These are phyloP conservation scores for Alternaria angustiovoidea DNA, from an alignment of 2,329 filamentous ascomycete species.

Conservation along the genomic window DNA sequence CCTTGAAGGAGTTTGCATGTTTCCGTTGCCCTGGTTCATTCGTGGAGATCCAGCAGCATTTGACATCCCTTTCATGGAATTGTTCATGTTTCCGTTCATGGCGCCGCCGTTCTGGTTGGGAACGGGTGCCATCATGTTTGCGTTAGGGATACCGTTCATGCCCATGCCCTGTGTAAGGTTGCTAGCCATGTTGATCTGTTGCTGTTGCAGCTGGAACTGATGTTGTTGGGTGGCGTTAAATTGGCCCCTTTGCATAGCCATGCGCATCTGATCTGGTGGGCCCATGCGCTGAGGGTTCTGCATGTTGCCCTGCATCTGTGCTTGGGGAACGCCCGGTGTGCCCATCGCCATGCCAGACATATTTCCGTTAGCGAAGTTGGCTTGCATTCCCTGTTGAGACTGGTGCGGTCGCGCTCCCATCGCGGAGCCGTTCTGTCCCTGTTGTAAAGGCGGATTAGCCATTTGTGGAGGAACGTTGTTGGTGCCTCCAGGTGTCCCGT, in stretches of 20 bases:
- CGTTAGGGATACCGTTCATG: constrained; percentile 47
- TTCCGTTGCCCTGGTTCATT: constrained; percentile 40
- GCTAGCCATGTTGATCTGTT: constrained; percentile 49
- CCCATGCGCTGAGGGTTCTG: constrained; percentile 66
- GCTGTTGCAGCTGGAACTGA: constrained; percentile 49
- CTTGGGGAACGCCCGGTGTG: constrained; percentile 69
- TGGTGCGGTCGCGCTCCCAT: constrained; percentile 48
- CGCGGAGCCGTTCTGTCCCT: constrained; percentile 39
- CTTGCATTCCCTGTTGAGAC: constrained; percentile 55
- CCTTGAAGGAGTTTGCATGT: constrained; percentile 40
- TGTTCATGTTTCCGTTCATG: constrained; percentile 44
- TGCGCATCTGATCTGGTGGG: constrained; percentile 50
- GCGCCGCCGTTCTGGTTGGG: constrained; percentile 45
- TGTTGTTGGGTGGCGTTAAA: constrained; percentile 45
- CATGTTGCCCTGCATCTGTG: constrained; percentile 70
- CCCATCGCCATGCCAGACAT: constrained; percentile 63
- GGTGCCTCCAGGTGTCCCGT: constrained; percentile 49
- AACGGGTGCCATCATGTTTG: constrained; percentile 46
- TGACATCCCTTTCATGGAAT: constrained; percentile 46
- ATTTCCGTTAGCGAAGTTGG: constrained; percentile 57
- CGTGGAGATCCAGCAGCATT: constrained; percentile 47
- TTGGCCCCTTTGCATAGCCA: constrained; percentile 50
- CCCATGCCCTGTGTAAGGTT: constrained; percentile 43
- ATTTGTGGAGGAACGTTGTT: constrained; percentile 41
- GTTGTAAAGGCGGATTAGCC: constrained; percentile 39